Conservation (phyloP, 2,329 filamentous ascomycete species). For the Cercospora brassicicola region DNA sequence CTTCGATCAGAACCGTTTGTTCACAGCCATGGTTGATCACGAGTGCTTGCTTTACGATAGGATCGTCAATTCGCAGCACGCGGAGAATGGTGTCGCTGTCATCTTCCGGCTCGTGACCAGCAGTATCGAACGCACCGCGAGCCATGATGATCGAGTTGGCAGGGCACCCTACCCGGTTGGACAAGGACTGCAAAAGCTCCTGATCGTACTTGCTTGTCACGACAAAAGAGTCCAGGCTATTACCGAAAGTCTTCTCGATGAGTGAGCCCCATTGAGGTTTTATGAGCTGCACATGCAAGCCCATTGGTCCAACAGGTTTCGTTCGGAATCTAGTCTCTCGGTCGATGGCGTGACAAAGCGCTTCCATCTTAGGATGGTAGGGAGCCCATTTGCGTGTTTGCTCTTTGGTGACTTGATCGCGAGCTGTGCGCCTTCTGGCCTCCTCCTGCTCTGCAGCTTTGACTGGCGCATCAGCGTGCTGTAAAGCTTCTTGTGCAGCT, state of each 20-base stretch:
- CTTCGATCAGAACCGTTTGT: conserved; percentile 74
- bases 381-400: conserved; percentile 62
- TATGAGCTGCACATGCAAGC: conserved; percentile 70
- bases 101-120: conserved; percentile 70
- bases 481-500: conserved; percentile 40
- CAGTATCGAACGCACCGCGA: conserved; percentile 57
- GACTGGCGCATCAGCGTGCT: conserved; percentile 34
- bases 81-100: conserved; percentile 75
- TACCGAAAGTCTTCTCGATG: conserved; percentile 75
- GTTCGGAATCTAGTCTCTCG: conserved; percentile 67
- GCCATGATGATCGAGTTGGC: conserved; percentile 71
- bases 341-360: conserved; percentile 67
- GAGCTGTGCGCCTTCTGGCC: neutral
- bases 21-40: conserved; percentile 83
- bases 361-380: conserved; percentile 63
- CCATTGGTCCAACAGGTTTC: conserved; percentile 81
- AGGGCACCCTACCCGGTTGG: conserved; percentile 43
- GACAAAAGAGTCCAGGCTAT: conserved; percentile 71
- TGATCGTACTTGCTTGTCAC: conserved; percentile 77
- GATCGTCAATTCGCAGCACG: conserved; percentile 75
- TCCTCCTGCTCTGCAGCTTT: conserved; percentile 22
- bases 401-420: conserved; percentile 42
- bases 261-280: conserved; percentile 82
- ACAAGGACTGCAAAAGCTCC: conserved; percentile 56
- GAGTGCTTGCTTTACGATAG: conserved; percentile 73